Evolutionary conservation across 495 filamentous ascomycete species (phyloP).

Genomic region (Neurospora sp.): DNA sequence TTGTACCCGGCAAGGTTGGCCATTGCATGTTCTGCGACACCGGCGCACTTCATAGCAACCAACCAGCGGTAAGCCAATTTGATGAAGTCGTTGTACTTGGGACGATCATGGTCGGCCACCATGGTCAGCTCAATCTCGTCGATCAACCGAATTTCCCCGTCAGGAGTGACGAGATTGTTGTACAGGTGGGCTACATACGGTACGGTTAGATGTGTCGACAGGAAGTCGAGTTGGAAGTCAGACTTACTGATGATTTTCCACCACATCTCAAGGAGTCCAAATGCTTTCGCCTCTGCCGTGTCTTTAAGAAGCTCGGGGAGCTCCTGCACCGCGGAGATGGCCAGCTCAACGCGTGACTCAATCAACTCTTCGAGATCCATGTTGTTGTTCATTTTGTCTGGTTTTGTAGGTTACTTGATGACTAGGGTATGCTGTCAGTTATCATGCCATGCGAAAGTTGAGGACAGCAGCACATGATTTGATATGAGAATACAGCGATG

Average conservation of each 20-base stretch:
- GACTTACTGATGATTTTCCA: not conserved
- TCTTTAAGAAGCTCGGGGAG: not conserved
- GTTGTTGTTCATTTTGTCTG: not conserved
- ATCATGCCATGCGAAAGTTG: not conserved
- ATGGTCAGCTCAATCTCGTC: not conserved
- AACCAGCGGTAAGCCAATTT: not conserved
- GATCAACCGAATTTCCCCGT: too few relatives aligned
- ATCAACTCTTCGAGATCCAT: not conserved
- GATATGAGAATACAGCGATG: not conserved
- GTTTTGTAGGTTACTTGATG: not conserved
- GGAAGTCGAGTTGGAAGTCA: not conserved
- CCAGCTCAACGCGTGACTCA: not conserved
- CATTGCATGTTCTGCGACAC: not conserved
- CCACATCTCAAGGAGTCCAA: not conserved
- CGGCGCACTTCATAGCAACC: not conserved
- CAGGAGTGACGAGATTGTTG: not conserved
- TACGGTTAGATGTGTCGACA: not conserved
- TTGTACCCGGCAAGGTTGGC: not conserved
- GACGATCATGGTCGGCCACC: not conserved
- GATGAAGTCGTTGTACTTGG: not conserved
- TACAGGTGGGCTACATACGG: not conserved
- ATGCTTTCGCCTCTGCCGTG: too few relatives aligned
- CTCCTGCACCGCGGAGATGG: not conserved
- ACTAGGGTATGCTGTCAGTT: not conserved
- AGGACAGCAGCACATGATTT: not conserved